phyloP scores from a whole-genome alignment of 78 protist species.

The Dictyostelium firmibasis region DNA sequence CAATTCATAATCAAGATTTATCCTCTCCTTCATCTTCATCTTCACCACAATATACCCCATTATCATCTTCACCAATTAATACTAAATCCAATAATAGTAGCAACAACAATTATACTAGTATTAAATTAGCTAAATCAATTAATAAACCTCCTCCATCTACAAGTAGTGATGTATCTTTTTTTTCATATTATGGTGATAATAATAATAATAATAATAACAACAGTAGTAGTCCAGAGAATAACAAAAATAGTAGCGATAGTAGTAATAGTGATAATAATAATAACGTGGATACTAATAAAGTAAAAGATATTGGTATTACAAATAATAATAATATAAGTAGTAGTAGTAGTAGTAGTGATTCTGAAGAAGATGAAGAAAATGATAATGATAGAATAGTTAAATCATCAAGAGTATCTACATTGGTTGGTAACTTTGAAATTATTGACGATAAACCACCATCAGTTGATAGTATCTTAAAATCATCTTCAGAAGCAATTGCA shows the following conservation, averaged over 20 bases:
- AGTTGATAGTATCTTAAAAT: neutral
- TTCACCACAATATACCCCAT: neutral
- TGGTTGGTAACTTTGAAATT: neutral
- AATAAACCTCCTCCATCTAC: neutral
- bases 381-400: neutral
- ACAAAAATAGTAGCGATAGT: neutral
- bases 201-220: neutral
- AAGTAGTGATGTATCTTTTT: neutral
- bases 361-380: neutral
- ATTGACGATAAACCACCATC: neutral
- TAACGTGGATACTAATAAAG: neutral
- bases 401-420: neutral
- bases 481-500: conserved; percentile 17
- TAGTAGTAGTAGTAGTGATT: neutral
- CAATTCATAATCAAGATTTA: neutral
- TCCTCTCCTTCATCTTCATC: neutral
- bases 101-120: neutral
- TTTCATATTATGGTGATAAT: neutral
- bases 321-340: neutral
- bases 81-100: neutral
- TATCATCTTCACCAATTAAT: neutral
- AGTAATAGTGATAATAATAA: neutral
- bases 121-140: neutral
- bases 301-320: neutral
- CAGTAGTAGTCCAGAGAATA: neutral